phyloP scores from a whole-genome alignment of 805 yeast species.

The Saccharomyces eubayanus region DNA sequence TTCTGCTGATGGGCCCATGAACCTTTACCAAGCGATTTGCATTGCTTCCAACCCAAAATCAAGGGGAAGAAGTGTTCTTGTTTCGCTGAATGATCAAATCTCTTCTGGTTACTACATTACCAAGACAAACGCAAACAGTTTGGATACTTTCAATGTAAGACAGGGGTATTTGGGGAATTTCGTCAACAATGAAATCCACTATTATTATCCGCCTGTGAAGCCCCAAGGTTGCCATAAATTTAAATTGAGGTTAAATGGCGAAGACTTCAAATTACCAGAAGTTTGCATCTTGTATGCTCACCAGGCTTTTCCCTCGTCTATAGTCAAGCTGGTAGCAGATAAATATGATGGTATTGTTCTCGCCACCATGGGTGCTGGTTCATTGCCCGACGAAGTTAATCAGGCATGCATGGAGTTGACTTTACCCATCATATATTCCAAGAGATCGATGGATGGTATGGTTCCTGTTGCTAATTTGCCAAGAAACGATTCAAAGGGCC shows the following conservation, averaged over 20 bases:
- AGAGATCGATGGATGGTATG: constrained; percentile 64
- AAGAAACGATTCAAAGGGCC: constrained; percentile 21
- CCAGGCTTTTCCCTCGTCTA: constrained; percentile 46
- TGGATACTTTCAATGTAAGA: constrained; percentile 63
- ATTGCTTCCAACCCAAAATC: constrained; percentile 49
- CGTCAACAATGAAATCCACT: constrained; percentile 57
- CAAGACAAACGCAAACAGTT: constrained; percentile 59
- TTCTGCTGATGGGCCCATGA: constrained; percentile 68
- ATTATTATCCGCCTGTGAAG: constrained; percentile 53
- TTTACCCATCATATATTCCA: constrained; percentile 55
- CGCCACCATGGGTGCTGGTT: constrained; percentile 70
- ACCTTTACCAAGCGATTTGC: constrained; percentile 59
- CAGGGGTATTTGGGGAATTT: constrained; percentile 67
- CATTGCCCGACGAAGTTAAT: constrained; percentile 45
- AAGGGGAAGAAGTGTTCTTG: constrained; percentile 51
- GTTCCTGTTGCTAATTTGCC: constrained; percentile 46
- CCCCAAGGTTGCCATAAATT: constrained; percentile 45
- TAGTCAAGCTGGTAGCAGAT: constrained; percentile 41
- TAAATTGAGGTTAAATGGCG: constrained; percentile 25
- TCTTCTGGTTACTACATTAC: constrained; percentile 65
- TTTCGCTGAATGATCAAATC: constrained; percentile 59
- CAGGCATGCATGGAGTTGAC: constrained; percentile 33
- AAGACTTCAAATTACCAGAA: constrained; percentile 20
- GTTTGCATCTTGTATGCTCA: constrained; percentile 54
- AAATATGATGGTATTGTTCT: constrained; percentile 49